Percentiles rank a stretch among this genome's conserved stretches.
These are phyloP conservation scores for Letharia columbiana DNA, from an alignment of 495 filamentous ascomycete genomes.

Conservation along the genomic window DNA sequence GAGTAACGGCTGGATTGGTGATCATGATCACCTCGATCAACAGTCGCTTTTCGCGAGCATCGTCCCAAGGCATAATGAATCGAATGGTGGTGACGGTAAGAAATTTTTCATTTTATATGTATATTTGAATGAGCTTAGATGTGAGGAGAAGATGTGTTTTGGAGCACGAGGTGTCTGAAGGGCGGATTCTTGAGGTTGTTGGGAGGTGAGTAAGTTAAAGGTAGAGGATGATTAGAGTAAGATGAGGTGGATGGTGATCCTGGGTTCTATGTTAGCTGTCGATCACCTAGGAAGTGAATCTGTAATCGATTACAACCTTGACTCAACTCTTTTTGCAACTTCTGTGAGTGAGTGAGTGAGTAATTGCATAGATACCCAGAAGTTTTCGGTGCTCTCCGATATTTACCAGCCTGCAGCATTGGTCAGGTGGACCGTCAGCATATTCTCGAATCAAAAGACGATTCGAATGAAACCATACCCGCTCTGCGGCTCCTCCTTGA, in stretches of 20 bases:
- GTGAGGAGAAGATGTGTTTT: not conserved
- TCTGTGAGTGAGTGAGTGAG: too few relatives aligned
- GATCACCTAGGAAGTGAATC: slow-evolving; percentile 1
- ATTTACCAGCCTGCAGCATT: not conserved
- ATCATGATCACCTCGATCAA: not conserved
- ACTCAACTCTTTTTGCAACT: not conserved
- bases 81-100: not conserved
- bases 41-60: not conserved
- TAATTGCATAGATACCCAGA: not conserved
- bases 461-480: not conserved
- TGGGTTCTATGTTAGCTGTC: not conserved
- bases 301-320: not conserved
- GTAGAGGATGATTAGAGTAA: not conserved
- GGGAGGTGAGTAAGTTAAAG: not conserved
- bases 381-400: too few relatives aligned
- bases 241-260: not conserved
- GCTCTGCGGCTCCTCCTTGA: slow-evolving; percentile 10
- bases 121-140: not conserved
- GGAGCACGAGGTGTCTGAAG: not conserved
- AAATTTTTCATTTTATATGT: too few relatives aligned
- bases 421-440: too few relatives aligned
- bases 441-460: too few relatives aligned
- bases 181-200: not conserved
- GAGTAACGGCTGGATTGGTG: not conserved
- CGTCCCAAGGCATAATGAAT: not conserved